Evolutionary conservation across 305 asterid species (phyloP), one percentile per base, ranked within the genome.

Genomic region (Rubia balearica): DNA sequence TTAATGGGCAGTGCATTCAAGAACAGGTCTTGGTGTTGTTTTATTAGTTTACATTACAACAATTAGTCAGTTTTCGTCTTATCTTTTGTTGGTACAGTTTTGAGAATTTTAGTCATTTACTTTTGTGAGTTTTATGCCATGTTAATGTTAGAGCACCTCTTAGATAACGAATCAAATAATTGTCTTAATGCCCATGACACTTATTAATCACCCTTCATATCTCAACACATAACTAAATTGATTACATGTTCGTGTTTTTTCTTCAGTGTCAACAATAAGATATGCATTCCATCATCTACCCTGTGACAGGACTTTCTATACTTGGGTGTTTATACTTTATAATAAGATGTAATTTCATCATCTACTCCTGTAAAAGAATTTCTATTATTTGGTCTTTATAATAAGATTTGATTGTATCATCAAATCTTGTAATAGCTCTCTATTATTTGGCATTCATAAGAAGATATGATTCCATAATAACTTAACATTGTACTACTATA

Each of bases 1-100:
- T 95, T 91, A 78, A 95, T 95, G 99, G 99, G 99, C 41, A 95
- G 99, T 86, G 99, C 98, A 70, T 91, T 95, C 80, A 95, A 95
- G 85, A 91, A 95, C 84, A 95, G 91, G 97, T 98, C 91, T 40
- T 67, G 61, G 13, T 8, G 43, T 8, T 16, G 17, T 30, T 19
- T 36, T 49, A 24, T 14, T 51, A 38, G 49, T 45, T 51, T 61
- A 17, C 14, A 36, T 7, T 21, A 22, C 16, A 8, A 33, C 13
- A 36, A 36, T 4, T 36, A 36, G 40, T 36, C 0, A 5, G 40
- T 51, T 67, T 70, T 56, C 48, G 57, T 46, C 33, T 33, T 16
- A 24, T 59, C 41, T 61, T 71, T 48, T 16, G 14, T 57, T 24
- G 53, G 61, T 19, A 48, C 24, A 67, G 9, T 21, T 8, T 14